Evolutionary conservation across 2,329 filamentous ascomycete genomes (phyloP).

Genomic region (Sphaerulina vaccinii): DNA sequence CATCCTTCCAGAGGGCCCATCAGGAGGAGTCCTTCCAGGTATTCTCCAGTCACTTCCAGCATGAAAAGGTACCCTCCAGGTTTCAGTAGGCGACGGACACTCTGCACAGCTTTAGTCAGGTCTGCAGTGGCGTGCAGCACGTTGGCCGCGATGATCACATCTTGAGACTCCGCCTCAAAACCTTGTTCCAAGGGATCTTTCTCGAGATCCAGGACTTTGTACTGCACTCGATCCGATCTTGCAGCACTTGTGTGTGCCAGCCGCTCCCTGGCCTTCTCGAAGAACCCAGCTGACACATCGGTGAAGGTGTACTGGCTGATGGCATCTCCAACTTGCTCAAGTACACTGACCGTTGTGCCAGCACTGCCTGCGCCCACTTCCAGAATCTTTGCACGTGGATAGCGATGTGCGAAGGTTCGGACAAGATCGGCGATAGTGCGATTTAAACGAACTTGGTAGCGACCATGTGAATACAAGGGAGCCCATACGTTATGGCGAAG

Average conservation of each 20-base stretch:
- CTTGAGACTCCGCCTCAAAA: slow-evolving; percentile 30
- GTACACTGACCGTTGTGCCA: slow-evolving; percentile 41
- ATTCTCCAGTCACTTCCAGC: slow-evolving; percentile 26
- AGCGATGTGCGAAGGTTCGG: slow-evolving; percentile 38
- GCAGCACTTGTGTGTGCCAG: slow-evolving; percentile 11
- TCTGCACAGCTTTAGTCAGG: slow-evolving; percentile 24
- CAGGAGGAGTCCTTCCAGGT: slow-evolving; percentile 15
- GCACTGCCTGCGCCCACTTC: slow-evolving; percentile 50
- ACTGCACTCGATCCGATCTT: slow-evolving; percentile 34
- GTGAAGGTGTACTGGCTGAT: slow-evolving; percentile 49
- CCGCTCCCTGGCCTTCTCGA: slow-evolving; percentile 38
- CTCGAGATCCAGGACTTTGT: slow-evolving; percentile 36
- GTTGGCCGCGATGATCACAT: slow-evolving; percentile 32
- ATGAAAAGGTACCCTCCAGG: slow-evolving; percentile 31
- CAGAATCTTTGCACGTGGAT: slow-evolving; percentile 46
- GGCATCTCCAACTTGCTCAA: slow-evolving; percentile 33
- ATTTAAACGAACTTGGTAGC: slow-evolving; percentile 43
- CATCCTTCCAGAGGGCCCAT: slow-evolving; percentile 22
- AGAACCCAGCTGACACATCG: slow-evolving; percentile 46
- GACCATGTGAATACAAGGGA: slow-evolving; percentile 30
- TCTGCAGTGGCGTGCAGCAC: slow-evolving; percentile 30
- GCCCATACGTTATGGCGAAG: slow-evolving; percentile 22
- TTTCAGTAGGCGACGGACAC: slow-evolving; percentile 30
- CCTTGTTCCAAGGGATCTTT: slow-evolving; percentile 37
- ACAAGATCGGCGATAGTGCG: slow-evolving; percentile 29